Conservation (phyloP, 441 rosid species). For the Gossypium armourianum region DNA sequence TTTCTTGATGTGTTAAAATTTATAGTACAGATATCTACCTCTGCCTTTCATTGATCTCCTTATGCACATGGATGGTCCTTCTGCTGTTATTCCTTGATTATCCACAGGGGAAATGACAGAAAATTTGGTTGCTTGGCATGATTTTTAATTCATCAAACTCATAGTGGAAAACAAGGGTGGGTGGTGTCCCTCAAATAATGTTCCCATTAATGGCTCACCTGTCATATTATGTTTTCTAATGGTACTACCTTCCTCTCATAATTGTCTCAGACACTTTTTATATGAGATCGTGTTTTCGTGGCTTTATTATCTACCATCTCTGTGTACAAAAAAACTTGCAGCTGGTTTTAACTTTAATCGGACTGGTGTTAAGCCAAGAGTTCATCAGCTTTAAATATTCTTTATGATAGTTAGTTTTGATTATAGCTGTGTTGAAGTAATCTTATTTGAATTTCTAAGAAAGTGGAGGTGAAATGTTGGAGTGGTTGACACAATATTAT, state of each 20-base stretch:
- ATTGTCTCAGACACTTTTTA: not conserved
- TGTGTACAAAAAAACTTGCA: not conserved
- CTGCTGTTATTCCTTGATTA: not conserved
- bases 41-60: not conserved
- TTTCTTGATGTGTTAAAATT: slow-evolving; percentile 15
- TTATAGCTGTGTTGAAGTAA: not conserved
- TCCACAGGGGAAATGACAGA: not conserved
- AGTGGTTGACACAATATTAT: not conserved
- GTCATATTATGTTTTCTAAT: not conserved
- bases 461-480: slow-evolving; percentile 12
- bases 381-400: not conserved
- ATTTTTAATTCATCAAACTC: not conserved
- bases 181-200: slow-evolving; percentile 16
- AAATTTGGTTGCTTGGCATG: not conserved
- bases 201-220: slow-evolving; percentile 24
- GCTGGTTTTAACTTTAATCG: not conserved
- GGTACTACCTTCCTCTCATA: not conserved
- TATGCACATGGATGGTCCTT: slow-evolving; percentile 21
- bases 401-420: not conserved
- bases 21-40: slow-evolving; percentile 19
- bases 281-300: not conserved
- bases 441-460: slow-evolving; percentile 4
- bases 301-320: not conserved
- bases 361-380: not conserved
- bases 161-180: slow-evolving; percentile 13